A percentile compares a stretch with the other conserved stretches of the same genome.
phyloP scores from a whole-genome alignment of 305 asterid species.

The Vinca major region DNA sequence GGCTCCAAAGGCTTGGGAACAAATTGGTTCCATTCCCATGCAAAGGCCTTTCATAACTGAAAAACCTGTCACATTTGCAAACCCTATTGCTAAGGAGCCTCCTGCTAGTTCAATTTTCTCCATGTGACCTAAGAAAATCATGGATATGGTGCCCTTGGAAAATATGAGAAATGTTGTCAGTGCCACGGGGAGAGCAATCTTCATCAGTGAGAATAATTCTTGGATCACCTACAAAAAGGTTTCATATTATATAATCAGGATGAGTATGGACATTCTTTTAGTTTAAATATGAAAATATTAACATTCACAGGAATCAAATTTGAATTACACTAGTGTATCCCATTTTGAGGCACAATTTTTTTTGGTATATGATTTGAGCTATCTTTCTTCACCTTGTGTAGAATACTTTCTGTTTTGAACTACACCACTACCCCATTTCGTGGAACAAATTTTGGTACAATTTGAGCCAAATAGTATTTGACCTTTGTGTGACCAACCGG shows the following conservation, averaged over 20 bases:
- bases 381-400: too few species aligned
- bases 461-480: too few species aligned
- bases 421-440: too few species aligned
- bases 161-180: slow-evolving; percentile 50
- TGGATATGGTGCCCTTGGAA: slow-evolving; percentile 71
- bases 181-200: slow-evolving; percentile 65
- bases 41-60: slow-evolving; percentile 73
- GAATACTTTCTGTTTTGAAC: too few species aligned
- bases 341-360: too few species aligned
- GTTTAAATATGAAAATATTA: neutral
- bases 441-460: too few species aligned
- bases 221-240: slow-evolving; percentile 32
- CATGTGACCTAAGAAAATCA: slow-evolving; percentile 79
- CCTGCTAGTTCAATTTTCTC: slow-evolving; percentile 65
- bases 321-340: too few species aligned
- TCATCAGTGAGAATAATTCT: slow-evolving; percentile 40
- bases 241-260: neutral
- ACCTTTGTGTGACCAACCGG: too few species aligned
- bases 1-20: slow-evolving; percentile 82
- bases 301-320: too few species aligned
- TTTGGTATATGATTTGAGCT: too few species aligned
- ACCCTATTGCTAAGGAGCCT: slow-evolving; percentile 70
- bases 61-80: slow-evolving; percentile 70
- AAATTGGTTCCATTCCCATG: slow-evolving; percentile 83
- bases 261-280: neutral